These are phyloP conservation scores for Aspergillus pseudoglaucus DNA, from an alignment of 2,329 filamentous ascomycete genomes.

Conservation along the genomic window DNA sequence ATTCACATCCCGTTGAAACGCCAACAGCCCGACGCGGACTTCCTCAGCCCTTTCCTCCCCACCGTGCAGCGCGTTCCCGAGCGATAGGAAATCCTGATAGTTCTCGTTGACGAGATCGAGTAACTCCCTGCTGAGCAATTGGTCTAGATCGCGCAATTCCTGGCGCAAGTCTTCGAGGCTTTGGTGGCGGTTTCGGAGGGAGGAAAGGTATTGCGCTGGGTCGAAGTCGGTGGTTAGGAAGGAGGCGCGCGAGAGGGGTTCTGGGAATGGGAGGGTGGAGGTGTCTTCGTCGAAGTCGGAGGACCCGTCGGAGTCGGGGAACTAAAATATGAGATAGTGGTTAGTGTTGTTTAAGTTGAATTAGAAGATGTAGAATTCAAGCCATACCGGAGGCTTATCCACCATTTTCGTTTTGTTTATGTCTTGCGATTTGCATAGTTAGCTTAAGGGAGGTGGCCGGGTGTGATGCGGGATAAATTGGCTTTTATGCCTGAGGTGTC, in stretches of 20 bases:
- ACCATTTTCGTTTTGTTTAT: not conserved
- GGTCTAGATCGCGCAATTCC: slow-evolving; percentile 74
- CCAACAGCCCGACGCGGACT: slow-evolving; percentile 76
- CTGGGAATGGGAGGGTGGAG: slow-evolving; percentile 74
- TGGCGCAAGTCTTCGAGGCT: slow-evolving; percentile 87
- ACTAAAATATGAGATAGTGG: slow-evolving; percentile 19
- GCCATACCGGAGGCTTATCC: not conserved
- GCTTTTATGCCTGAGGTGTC: not conserved
- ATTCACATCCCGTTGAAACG: slow-evolving; percentile 76
- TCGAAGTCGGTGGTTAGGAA: slow-evolving; percentile 75
- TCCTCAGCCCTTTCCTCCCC: slow-evolving; percentile 91
- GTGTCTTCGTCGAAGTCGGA: slow-evolving; percentile 54
- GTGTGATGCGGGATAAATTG: not conserved
- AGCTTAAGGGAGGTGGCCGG: not conserved
- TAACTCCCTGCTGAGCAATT: slow-evolving; percentile 75
- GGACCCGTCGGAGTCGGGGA: slow-evolving; percentile 42
- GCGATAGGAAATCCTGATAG: slow-evolving; percentile 80
- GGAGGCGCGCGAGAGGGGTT: slow-evolving; percentile 71
- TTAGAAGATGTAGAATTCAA: not conserved
- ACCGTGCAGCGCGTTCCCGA: slow-evolving; percentile 74
- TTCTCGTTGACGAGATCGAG: slow-evolving; percentile 93
- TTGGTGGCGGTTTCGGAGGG: slow-evolving; percentile 80
- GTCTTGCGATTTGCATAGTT: not conserved
- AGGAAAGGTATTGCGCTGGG: slow-evolving; percentile 73
- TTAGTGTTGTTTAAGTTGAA: not conserved